Conservation (phyloP, 228 moss, liverwort and hornwort genomes). For the Sphagnum fallax region DNA sequence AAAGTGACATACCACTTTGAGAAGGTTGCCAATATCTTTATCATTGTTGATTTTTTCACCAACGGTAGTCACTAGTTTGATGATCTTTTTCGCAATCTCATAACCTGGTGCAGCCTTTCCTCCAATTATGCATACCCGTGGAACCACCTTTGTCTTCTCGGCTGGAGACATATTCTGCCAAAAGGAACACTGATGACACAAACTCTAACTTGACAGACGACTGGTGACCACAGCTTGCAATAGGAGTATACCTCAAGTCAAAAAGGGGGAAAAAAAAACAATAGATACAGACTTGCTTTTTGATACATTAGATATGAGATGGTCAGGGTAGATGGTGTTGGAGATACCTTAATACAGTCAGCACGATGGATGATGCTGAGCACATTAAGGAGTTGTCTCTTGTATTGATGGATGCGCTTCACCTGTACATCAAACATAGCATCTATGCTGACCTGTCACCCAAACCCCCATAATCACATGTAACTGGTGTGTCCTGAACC, state of each 20-base stretch:
- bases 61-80: constrained; percentile 70
- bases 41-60: constrained; percentile 75
- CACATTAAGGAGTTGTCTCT: constrained; percentile 68
- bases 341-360: constrained; percentile 55
- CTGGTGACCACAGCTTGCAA: too few species aligned
- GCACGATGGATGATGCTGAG: constrained; percentile 68
- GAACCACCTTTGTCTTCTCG: constrained; percentile 71
- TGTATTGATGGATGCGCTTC: constrained; percentile 75
- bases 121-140: constrained; percentile 84
- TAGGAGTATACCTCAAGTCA: too few species aligned
- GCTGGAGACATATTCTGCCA: constrained; percentile 74
- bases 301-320: background rate
- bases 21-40: constrained; percentile 63
- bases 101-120: constrained; percentile 95
- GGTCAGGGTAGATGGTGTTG: background rate
- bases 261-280: background rate
- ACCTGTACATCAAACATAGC: constrained; percentile 80
- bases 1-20: constrained; percentile 69
- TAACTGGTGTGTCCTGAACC: too few species aligned
- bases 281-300: too few species aligned
- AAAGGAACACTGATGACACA: background rate
- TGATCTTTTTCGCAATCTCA: constrained; percentile 82
- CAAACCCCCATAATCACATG: background rate
- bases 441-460: constrained; percentile 55
- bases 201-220: too few species aligned